Evolutionary conservation across 2,329 filamentous ascomycete species (phyloP), one percentile per base, ranked within the genome.

Genomic region (Canariomyces notabilis): DNA sequence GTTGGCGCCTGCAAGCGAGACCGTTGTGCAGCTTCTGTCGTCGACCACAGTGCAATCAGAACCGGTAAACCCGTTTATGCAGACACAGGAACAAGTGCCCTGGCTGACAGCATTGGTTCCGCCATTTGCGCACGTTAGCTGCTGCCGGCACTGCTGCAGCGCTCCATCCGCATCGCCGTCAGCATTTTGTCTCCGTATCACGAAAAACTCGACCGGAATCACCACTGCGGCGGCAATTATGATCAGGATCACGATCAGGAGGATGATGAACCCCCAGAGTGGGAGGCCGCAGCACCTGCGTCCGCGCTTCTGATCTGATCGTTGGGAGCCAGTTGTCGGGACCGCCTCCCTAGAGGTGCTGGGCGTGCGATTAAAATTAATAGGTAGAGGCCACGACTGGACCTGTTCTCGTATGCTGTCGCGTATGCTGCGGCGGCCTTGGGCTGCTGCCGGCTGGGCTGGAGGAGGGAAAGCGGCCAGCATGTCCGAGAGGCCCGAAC

Each of bases 221-320:
- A 95, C 75, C 34, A 97, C 74, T 1, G 91, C 93, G 4, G 87
- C 87, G 4, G 85, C 82, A 43, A 95, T 74, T 20, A 95, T 73
- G 46, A 86, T 70, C 32, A 95, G 61, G 9, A 89, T 61, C 4
- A 90, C 61, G 16, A 94, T 65, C 14, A 79, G 44, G 9, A 80
- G 61, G 1, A 89, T 61, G 18, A 93, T 67, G 60, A 95, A 90
- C 0, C 77, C 78, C 82, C 88, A 94, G 14, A 85, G 62, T 2
- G 89, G 86, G 57, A 97, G 76, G 14, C 91, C 91, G 60, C 91
- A 98, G 66, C 86, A 94, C 45, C 79, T 79, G 32, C 85, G 79
- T 11, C 73, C 65, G 20, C 56, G 59, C 50, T 68, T 70, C 40
- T 63, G 35, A 12, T 23, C 26, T 4, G 40, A 36, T 6, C 21